A percentile compares a stretch with the other conserved stretches of the same genome.
Conservation (phyloP, 352 stramenopile genomes). For the Plasmopara viticola region DNA sequence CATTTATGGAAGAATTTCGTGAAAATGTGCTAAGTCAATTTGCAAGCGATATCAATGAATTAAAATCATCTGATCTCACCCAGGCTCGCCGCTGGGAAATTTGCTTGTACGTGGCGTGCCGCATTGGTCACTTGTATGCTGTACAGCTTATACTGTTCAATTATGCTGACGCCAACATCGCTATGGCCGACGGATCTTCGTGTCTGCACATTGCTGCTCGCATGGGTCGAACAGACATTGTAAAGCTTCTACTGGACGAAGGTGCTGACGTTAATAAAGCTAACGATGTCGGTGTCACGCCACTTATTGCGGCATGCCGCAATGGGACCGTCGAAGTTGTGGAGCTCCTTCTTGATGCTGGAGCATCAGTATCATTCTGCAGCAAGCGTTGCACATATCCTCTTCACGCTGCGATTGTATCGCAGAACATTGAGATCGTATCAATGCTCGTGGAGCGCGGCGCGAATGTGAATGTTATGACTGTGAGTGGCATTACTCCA, state of each 20-base stretch:
- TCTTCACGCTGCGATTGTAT: conserved; percentile 63
- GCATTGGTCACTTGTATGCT: conserved; percentile 65
- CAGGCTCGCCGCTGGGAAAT: conserved; percentile 61
- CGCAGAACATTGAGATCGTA: conserved; percentile 59
- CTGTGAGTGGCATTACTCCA: conserved; percentile 60
- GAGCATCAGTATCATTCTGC: conserved; percentile 33
- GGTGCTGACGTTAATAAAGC: conserved; percentile 53
- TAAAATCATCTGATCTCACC: conserved; percentile 41
- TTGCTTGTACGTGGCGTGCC: conserved; percentile 62
- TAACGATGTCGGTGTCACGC: conserved; percentile 59
- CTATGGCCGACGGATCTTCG: conserved; percentile 53
- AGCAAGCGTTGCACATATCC: conserved; percentile 55
- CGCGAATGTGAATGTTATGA: conserved; percentile 67
- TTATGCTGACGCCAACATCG: conserved; percentile 56
- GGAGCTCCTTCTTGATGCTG: conserved; percentile 44
- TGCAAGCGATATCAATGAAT: conserved; percentile 53
- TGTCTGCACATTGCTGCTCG: conserved; percentile 69
- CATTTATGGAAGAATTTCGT: conserved; percentile 78
- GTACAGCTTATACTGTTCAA: conserved; percentile 72
- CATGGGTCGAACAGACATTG: conserved; percentile 62
- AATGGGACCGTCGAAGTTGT: conserved; percentile 55
- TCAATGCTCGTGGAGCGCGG: conserved; percentile 52
- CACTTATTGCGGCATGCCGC: conserved; percentile 61
- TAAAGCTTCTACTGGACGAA: conserved; percentile 56
- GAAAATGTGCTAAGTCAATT: conserved; percentile 59